Conservation (phyloP, 148 eudicot species). For the Rhododendron mucronatum region DNA sequence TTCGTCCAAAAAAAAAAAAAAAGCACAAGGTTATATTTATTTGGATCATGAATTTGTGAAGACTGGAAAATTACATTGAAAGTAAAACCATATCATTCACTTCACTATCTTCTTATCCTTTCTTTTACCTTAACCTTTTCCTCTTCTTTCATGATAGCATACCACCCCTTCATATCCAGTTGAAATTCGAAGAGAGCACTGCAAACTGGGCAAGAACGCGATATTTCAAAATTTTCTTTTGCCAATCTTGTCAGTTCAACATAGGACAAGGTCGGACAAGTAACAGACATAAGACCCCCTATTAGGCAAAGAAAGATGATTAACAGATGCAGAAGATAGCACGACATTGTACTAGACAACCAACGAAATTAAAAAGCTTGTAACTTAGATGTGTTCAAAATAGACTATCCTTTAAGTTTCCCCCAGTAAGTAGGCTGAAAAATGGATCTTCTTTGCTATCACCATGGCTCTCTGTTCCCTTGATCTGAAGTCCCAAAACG, state of each 20-base stretch:
- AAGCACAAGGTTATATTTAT: background rate
- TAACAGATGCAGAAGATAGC: background rate
- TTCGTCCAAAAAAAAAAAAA: too few species aligned
- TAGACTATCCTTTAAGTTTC: conserved; percentile 31
- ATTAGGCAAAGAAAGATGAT: background rate
- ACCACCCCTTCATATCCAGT: background rate
- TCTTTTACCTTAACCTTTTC: background rate
- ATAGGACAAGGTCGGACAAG: background rate
- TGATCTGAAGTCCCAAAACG: conserved; percentile 2
- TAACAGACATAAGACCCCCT: background rate
- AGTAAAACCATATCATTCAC: background rate
- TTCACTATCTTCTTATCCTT: background rate
- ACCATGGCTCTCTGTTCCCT: conserved; percentile 18
- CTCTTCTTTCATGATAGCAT: background rate
- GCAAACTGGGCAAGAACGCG: background rate
- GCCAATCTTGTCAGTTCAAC: background rate
- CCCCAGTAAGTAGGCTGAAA: conserved; percentile 37
- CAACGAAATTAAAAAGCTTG: background rate
- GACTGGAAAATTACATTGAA: background rate
- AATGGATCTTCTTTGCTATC: conserved; percentile 37
- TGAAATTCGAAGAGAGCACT: background rate
- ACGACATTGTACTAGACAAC: background rate
- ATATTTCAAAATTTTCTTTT: background rate
- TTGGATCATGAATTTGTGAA: background rate
- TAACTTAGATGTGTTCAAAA: conserved; percentile 20